Base-by-base conservation (phyloP, 495 filamentous ascomycete species). In the Hypoxylon intermedium region DNA sequence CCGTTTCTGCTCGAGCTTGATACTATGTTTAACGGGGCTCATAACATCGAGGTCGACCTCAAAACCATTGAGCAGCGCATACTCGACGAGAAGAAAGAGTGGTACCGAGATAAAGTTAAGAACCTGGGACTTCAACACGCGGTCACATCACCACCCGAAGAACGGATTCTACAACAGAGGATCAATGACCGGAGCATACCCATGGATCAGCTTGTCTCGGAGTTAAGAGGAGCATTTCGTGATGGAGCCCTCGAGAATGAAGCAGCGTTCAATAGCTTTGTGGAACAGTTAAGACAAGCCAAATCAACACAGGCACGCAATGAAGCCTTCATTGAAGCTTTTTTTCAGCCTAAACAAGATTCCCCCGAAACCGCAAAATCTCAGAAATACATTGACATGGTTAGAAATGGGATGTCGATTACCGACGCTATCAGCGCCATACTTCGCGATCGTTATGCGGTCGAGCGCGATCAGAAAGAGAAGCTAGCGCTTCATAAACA, bases 331-430 rank as follows among this genome's bases (percentile, higher is more conserved):
- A 55, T 68, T 34, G 60, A 75, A 21, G 66, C 63, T 2, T 75
- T 81, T 46, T 75, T 78, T 46, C 50, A 55, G 34, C 62, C 60
- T 2, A 49, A 45, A 9, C 52, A 63, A 42, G 67, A 70, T 16
- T 34, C 58, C 7, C 37, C 55, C 19, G 40, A 46, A 21, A 54
- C 47, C 2, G 52, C 60, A 33, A 67, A 64, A 43, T 61, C 66
- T 9, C 65, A 71, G 50, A 76, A 72, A 44, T 80, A 79, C 45
- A 56, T 78, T 34, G 68, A 76, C 11, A 72, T 78, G 74, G 58
- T 78, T 23, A 53, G 37, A 18, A 48, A 69, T 2, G 68, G 67
- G 31, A 60, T 60, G 31, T 37, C 73, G 9, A 67, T 79, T 44
- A 72, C 74, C 6, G 70, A 77, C 24, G 71, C 74, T 2, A 63